A percentile compares a stretch with the other conserved stretches of the same genome.
Conservation (phyloP, 2,329 filamentous ascomycete genomes). For the Macrophomina phaseolina region DNA sequence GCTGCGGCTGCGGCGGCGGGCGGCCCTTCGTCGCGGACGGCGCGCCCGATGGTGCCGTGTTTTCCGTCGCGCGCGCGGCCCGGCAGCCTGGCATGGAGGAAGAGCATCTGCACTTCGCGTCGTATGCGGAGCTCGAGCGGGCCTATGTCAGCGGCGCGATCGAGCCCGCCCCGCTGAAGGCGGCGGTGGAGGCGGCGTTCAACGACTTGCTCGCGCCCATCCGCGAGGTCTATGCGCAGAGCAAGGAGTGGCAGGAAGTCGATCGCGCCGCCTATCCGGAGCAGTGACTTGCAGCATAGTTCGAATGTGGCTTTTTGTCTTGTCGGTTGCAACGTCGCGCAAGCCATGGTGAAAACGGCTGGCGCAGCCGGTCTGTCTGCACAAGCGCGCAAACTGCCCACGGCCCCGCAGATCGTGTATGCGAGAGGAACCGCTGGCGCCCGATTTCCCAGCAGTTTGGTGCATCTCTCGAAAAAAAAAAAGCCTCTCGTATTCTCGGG, state of each 20-base stretch:
- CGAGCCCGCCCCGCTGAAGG: background rate
- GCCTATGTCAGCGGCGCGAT: background rate
- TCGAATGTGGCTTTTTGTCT: too few relatives aligned
- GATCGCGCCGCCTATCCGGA: background rate
- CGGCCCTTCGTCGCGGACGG: background rate
- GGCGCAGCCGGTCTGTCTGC: too few relatives aligned
- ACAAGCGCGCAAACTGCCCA: background rate
- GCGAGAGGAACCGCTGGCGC: background rate
- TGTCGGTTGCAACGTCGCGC: too few relatives aligned
- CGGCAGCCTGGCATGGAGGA: background rate
- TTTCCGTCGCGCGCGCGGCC: background rate
- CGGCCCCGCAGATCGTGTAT: background rate
- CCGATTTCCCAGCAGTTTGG: background rate
- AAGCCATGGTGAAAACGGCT: background rate
- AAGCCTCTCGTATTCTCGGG: background rate
- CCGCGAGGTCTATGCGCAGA: background rate
- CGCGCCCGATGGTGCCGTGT: background rate
- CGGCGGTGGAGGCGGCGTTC: background rate
- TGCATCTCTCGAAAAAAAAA: background rate
- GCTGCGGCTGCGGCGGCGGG: too few relatives aligned
- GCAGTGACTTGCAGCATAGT: background rate
- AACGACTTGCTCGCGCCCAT: background rate
- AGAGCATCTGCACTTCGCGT: background rate
- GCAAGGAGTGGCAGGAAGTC: slow-evolving; percentile 3
- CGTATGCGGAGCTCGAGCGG: background rate